These are phyloP conservation scores for Fusarium redolens DNA, from an alignment of 2,329 filamentous ascomycete species.

Conservation along the genomic window DNA sequence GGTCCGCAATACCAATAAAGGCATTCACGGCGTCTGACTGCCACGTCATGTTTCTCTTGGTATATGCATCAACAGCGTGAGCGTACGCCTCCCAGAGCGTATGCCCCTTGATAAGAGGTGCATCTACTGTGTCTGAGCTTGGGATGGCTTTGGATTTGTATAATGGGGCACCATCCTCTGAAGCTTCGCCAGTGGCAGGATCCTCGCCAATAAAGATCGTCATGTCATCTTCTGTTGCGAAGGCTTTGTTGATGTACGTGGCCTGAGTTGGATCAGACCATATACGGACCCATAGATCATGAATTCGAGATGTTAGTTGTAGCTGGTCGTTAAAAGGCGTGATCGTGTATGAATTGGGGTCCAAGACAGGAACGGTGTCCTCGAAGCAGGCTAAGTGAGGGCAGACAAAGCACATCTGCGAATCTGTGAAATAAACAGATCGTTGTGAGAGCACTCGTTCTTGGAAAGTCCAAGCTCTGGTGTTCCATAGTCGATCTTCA, in stretches of 20 bases:
- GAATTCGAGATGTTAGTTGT: slow-evolving; percentile 2
- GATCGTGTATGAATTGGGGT: background rate
- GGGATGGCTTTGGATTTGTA: slow-evolving; percentile 14
- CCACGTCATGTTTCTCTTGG: slow-evolving; percentile 20
- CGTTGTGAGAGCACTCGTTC: slow-evolving; percentile 17
- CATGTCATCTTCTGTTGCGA: slow-evolving; percentile 6
- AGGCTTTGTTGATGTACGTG: slow-evolving; percentile 4
- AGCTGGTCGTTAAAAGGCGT: background rate
- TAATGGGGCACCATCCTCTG: background rate
- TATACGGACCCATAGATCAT: slow-evolving; percentile 5
- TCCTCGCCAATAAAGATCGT: slow-evolving; percentile 16
- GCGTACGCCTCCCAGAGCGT: slow-evolving; percentile 17
- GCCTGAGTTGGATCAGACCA: slow-evolving; percentile 19
- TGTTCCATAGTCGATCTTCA: slow-evolving; percentile 17
- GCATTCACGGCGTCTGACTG: slow-evolving; percentile 26
- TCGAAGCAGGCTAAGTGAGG: slow-evolving; percentile 12
- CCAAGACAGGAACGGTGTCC: background rate
- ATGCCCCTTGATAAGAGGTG: background rate
- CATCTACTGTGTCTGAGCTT: background rate
- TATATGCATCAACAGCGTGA: slow-evolving; percentile 16
- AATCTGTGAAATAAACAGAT: slow-evolving; percentile 14
- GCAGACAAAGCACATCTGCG: slow-evolving; percentile 25
- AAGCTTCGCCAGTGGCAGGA: background rate
- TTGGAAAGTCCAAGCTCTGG: slow-evolving; percentile 21
- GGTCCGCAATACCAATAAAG: slow-evolving; percentile 23